Evolutionary conservation across 371 early-diverging fungal genomes (phyloP), one percentile per base, ranked within the genome.

Genomic region (Mucor racemosus): DNA sequence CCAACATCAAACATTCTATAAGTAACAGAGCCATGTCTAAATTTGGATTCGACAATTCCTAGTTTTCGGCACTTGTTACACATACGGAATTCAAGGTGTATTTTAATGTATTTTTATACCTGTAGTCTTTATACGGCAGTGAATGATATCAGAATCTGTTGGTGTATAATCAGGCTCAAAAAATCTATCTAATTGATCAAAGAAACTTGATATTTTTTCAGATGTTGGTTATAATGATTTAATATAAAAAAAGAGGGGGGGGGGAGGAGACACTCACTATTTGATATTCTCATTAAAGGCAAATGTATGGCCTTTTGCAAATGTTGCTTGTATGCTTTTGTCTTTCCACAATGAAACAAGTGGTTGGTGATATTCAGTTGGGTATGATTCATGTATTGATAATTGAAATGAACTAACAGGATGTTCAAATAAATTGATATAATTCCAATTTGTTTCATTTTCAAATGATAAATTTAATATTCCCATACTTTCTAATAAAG

Each of bases 1-100:
- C 97, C 97, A n/a, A 97, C 97, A 78, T 97, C 97, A 75, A 94
- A 89, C 95, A 97, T 94, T 48, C 79, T 76, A 75, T 94, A 94
- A 4, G 90, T 90, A 55, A 94, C 76, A 31, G 89, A 80, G 7
- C 94, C 94, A 38, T 94, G 84, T 38, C 87, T 76, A 84, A 97
- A 97, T 7, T 85, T 84, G 1, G 93, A 94, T 71, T 97, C 97
- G 53, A 87, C 89, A 62, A 94, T 94, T 17, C 94, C 94, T 21
- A 92, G 15, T 36, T 39, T 48, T 62, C 62, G 61, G 65, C 19
- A 61, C n/a, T 19, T 34, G 36, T 59, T 39, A 57, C 60, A 65
- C 50, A 26, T 21, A 55, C 14, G 26, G 11, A n/a, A 5, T 33
- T 8, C 7, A 8, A 35, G 6, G 35, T 39, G 5, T 17, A 0